phyloP scores from a whole-genome alignment of 148 eudicot genomes.

The Rheum nobile region DNA sequence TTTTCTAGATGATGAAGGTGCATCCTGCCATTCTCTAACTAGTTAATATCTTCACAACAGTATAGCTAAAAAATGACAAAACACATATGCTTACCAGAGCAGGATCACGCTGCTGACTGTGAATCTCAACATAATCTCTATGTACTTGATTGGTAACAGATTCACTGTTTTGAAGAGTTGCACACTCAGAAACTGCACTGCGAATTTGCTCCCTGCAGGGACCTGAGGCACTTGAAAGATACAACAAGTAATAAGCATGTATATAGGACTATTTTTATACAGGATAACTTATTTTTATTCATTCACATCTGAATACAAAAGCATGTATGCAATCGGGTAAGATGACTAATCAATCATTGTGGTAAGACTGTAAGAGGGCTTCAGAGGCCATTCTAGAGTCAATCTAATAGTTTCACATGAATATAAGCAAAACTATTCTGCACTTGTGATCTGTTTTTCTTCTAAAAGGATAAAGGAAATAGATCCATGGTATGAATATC shows the following conservation, averaged over 20 bases:
- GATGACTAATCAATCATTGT: not conserved
- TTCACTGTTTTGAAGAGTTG: conserved; percentile 24
- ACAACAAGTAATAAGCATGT: conserved; percentile 32
- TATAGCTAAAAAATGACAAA: not conserved
- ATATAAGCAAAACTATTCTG: not conserved
- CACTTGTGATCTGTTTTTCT: not conserved
- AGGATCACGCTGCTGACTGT: conserved; percentile 26
- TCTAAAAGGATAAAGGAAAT: not conserved
- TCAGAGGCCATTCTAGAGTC: not conserved
- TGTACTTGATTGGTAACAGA: conserved; percentile 22
- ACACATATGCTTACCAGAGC: conserved; percentile 33
- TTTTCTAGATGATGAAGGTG: conserved; percentile 44
- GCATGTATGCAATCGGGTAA: not conserved
- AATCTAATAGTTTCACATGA: not conserved
- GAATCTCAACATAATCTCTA: conserved; percentile 27
- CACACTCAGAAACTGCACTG: conserved; percentile 24
- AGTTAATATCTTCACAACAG: conserved; percentile 3
- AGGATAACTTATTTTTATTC: not conserved
- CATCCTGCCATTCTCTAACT: conserved; percentile 41
- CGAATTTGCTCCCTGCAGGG: conserved; percentile 38
- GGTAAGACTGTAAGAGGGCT: not conserved
- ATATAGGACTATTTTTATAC: not conserved
- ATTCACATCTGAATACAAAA: not conserved
- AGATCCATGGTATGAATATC: not conserved
- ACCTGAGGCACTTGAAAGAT: conserved; percentile 79